These are phyloP conservation scores for Botrytis hyacinthi DNA, from an alignment of 2,329 filamentous ascomycete species.

Conservation along the genomic window DNA sequence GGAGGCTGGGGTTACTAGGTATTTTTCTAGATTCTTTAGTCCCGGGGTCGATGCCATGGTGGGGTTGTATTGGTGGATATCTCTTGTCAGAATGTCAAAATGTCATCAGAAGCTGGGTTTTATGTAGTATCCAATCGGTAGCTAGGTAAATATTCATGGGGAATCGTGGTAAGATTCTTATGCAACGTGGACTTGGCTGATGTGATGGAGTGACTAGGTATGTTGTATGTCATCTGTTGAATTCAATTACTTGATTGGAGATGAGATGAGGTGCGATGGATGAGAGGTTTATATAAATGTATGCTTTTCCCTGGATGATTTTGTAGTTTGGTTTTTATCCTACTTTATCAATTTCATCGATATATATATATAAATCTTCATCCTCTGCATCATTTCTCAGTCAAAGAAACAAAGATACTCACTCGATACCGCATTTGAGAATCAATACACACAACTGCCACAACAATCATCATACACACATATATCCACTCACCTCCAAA, in stretches of 20 bases:
- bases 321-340: not conserved
- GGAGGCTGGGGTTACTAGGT: not conserved
- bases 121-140: not conserved
- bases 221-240: not conserved
- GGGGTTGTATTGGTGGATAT: not conserved
- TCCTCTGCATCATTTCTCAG: not conserved
- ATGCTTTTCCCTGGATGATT: not conserved
- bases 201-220: not conserved
- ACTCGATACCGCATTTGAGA: not conserved
- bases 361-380: not conserved
- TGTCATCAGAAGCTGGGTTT: not conserved
- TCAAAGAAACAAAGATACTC: not conserved
- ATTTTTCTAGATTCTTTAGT: not conserved
- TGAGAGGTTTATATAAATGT: slow-evolving; percentile 4
- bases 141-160: not conserved
- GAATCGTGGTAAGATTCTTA: not conserved
- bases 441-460: not conserved
- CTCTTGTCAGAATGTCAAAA: not conserved
- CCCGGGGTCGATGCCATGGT: not conserved
- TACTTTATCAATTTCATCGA: not conserved
- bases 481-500: not conserved
- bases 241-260: not conserved
- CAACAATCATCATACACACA: not conserved
- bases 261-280: not conserved
- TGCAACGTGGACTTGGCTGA: slow-evolving; percentile 10